A percentile compares a stretch with the other conserved stretches of the same genome.
phyloP scores from a whole-genome alignment of 2,329 filamentous ascomycete species.

The Ophiostoma triangulosporum region DNA sequence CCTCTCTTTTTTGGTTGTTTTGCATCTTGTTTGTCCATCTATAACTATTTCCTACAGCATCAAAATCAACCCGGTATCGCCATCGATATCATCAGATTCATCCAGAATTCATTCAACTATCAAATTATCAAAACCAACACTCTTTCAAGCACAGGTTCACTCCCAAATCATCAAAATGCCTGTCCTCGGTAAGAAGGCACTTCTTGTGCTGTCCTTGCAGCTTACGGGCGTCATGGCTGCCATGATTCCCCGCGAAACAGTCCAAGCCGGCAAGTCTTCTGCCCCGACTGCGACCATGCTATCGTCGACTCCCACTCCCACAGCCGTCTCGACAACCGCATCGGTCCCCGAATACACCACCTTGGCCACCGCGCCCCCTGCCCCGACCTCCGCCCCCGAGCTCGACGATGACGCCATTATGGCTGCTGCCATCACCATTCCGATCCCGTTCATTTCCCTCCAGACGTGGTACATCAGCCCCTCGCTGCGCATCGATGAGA shows the following conservation, averaged over 20 bases:
- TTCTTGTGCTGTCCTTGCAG: background rate
- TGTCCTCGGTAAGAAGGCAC: background rate
- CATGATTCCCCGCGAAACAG: background rate
- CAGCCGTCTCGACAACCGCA: background rate
- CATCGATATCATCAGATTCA: background rate
- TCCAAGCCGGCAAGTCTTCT: background rate
- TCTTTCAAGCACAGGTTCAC: background rate
- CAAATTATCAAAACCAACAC: background rate
- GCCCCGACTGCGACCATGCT: background rate
- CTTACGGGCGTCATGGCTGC: background rate
- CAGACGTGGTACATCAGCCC: background rate
- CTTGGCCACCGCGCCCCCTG: background rate
- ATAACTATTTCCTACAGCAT: background rate
- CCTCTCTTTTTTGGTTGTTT: no score
- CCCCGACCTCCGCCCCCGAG: background rate
- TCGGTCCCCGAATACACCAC: background rate
- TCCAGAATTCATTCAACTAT: background rate
- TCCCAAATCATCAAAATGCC: background rate
- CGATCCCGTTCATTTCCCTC: background rate
- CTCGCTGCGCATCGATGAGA: background rate
- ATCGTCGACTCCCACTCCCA: background rate
- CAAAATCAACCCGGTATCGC: background rate
- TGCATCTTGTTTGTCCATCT: background rate
- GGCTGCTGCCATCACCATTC: background rate
- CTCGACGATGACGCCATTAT: background rate